These are phyloP conservation scores for Letharia columbiana DNA, from an alignment of 495 filamentous ascomycete species.

Conservation along the genomic window DNA sequence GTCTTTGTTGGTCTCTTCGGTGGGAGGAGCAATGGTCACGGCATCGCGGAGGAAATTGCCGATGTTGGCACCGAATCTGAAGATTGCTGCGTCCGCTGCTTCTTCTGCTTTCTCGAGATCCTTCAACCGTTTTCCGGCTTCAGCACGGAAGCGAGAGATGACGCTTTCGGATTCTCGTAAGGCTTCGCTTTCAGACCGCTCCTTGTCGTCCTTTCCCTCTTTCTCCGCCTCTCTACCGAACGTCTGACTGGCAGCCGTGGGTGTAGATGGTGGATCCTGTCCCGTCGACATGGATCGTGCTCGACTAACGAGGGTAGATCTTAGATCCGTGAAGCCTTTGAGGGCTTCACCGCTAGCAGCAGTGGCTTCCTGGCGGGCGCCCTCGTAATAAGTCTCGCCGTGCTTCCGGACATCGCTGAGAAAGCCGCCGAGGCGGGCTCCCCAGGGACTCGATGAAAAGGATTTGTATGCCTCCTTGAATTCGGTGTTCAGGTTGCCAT, in stretches of 20 bases:
- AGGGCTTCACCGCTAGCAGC: conserved; percentile 72
- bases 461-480: conserved; percentile 93
- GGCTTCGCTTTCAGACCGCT: conserved; percentile 41
- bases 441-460: conserved; percentile 86
- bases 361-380: conserved; percentile 69
- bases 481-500: conserved; percentile 66
- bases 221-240: conserved; percentile 24
- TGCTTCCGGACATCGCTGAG: conserved; percentile 84
- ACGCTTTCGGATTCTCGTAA: conserved; percentile 63
- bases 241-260: conserved; percentile 27
- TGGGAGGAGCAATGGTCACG: conserved; percentile 73
- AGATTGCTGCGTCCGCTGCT: conserved; percentile 91
- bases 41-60: conserved; percentile 87
- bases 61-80: conserved; percentile 87
- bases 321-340: conserved; percentile 70
- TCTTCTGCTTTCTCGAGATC: conserved; percentile 93
- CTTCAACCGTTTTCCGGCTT: conserved; percentile 76
- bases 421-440: conserved; percentile 75
- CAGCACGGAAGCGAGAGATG: conserved; percentile 70
- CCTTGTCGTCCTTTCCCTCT: conserved; percentile 29
- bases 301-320: conserved; percentile 56
- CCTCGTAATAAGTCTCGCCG: conserved; percentile 79
- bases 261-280: conserved; percentile 35
- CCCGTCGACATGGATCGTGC: conserved; percentile 67
- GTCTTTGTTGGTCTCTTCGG: conserved; percentile 30